Conservation (phyloP, 441 rosid genomes). For the Daphne laureola region DNA sequence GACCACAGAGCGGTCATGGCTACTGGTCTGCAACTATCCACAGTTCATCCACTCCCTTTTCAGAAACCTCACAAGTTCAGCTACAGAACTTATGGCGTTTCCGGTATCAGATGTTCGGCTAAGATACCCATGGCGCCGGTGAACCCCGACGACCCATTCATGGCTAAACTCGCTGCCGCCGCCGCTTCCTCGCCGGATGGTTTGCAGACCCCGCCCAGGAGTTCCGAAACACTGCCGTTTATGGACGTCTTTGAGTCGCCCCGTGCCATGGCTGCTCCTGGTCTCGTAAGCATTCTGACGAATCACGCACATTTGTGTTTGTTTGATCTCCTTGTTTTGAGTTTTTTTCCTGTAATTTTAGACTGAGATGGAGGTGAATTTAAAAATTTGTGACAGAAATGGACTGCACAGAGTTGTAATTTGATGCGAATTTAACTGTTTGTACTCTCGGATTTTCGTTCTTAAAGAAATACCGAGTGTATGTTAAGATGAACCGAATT, state of each 20-base stretch:
- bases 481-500: no score
- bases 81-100: slow-evolving; percentile 15
- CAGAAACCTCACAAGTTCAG: slow-evolving; percentile 19
- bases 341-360: no score
- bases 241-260: slow-evolving; percentile 64
- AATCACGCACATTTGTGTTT: no score
- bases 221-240: slow-evolving; percentile 51
- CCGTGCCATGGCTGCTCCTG: slow-evolving; percentile 76
- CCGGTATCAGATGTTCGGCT: slow-evolving; percentile 34
- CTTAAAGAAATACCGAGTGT: no score
- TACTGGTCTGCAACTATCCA: slow-evolving; percentile 36
- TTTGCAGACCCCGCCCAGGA: slow-evolving; percentile 35
- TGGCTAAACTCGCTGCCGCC: slow-evolving; percentile 47
- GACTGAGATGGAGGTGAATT: no score
- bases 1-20: slow-evolving; percentile 27
- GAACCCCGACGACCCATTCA: slow-evolving; percentile 75
- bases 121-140: slow-evolving; percentile 61
- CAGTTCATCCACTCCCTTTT: slow-evolving; percentile 26
- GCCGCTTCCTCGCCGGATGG: slow-evolving; percentile 52
- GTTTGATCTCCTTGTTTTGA: no score
- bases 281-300: slow-evolving; percentile 30
- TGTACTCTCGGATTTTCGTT: no score
- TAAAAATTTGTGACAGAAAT: no score
- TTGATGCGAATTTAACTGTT: no score
- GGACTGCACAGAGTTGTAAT: no score